Evolutionary conservation across 768 basidiomycete species (phyloP).

Genomic region (Psilocybe azurescens): DNA sequence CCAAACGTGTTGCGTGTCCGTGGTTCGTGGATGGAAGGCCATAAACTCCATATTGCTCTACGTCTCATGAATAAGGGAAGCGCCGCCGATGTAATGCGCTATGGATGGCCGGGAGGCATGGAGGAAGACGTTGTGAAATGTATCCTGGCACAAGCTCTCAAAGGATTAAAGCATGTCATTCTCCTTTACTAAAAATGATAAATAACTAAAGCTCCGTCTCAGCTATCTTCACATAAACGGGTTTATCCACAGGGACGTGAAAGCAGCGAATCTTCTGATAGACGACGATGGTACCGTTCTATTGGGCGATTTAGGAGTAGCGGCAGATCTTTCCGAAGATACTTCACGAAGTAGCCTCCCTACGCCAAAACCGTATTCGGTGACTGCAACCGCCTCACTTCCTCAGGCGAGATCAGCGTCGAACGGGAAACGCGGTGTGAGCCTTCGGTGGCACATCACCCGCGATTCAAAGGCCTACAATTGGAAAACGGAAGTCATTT

Average conservation of each 20-base stretch:
- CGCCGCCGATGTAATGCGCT: constrained; percentile 83
- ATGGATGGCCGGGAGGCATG: constrained; percentile 88
- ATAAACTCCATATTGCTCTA: constrained; percentile 84
- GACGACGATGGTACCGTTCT: constrained; percentile 92
- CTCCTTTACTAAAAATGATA: constrained; percentile 5
- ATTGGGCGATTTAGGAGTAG: constrained; percentile 91
- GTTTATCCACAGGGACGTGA: constrained; percentile 92
- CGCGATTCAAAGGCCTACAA: constrained; percentile 40
- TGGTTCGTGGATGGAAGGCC: constrained; percentile 86
- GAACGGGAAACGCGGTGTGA: constrained; percentile 34
- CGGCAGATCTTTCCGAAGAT: constrained; percentile 81
- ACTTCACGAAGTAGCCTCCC: constrained; percentile 36
- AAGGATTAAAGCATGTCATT: constrained; percentile 79
- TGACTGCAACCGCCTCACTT: constrained; percentile 36
- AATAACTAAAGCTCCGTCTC: constrained; percentile 7
- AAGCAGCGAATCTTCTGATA: constrained; percentile 92
- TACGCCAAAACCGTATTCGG: constrained; percentile 31
- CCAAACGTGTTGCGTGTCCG: constrained; percentile 93
- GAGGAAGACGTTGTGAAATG: constrained; percentile 89
- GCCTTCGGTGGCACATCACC: constrained; percentile 38
- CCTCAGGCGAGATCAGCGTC: constrained; percentile 30
- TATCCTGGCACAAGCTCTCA: constrained; percentile 82
- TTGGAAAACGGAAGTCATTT: constrained; percentile 88
- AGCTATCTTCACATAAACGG: constrained; percentile 91
- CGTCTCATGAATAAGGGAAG: constrained; percentile 92